A percentile compares a stretch with the other conserved stretches of the same genome.
Evolutionary conservation across 2,329 filamentous ascomycete species (phyloP).

Genomic region (Knoxdaviesia proteae): DNA sequence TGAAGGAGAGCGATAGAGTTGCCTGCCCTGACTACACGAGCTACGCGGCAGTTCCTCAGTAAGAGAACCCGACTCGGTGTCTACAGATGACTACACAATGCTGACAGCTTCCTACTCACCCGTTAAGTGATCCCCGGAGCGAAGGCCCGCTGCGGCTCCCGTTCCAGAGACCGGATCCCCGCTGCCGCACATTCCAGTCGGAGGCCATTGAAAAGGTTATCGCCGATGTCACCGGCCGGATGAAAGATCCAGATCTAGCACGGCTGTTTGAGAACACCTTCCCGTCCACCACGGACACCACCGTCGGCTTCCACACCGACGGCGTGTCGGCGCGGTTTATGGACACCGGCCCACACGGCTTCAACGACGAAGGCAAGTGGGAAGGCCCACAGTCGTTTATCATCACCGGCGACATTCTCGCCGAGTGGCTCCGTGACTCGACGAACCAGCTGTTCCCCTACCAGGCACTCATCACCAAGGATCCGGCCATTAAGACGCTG

Average conservation of each 20-base stretch:
- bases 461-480: conserved; percentile 63
- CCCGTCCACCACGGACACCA: conserved; percentile 79
- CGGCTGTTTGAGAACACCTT: conserved; percentile 90
- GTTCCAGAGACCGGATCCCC: conserved; percentile 60
- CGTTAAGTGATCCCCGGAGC: conserved; percentile 51
- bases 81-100: background rate
- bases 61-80: conserved; percentile 4
- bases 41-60: conserved; percentile 20
- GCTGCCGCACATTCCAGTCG: conserved; percentile 80
- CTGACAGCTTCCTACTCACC: conserved; percentile 2
- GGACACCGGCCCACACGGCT: conserved; percentile 16
- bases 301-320: conserved; percentile 67
- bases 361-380: conserved; percentile 43
- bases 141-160: conserved; percentile 60
- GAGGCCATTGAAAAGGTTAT: conserved; percentile 78
- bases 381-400: conserved; percentile 77
- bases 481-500: conserved; percentile 55
- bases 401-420: conserved; percentile 82
- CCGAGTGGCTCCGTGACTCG: conserved; percentile 80
- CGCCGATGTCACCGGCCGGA: conserved; percentile 53
- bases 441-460: conserved; percentile 90
- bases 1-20: conserved; percentile 8
- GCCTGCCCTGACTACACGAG: conserved; percentile 20
- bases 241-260: conserved; percentile 73
- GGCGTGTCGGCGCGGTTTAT: conserved; percentile 19